Evolutionary conservation across 306 rosid species (phyloP).

Genomic region (Rosa rugosa): DNA sequence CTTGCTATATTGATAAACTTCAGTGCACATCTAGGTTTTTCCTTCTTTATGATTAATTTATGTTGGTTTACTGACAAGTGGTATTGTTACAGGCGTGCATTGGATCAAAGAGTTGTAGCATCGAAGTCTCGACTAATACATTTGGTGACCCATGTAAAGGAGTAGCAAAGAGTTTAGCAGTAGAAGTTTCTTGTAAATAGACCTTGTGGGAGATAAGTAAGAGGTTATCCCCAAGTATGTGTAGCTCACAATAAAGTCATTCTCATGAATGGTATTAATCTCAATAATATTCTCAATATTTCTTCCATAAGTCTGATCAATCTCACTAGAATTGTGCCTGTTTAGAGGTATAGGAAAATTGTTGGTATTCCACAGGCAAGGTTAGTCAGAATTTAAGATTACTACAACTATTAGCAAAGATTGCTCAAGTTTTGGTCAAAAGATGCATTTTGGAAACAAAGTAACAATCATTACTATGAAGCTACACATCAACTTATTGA

Average conservation of each 20-base stretch:
- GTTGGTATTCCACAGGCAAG: background rate
- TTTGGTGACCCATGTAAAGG: slow-evolving; percentile 81
- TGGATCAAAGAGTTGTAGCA: slow-evolving; percentile 73
- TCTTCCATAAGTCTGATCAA: background rate
- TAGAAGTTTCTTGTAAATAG: slow-evolving; percentile 76
- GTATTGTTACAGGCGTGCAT: slow-evolving; percentile 63
- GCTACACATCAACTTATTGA: background rate
- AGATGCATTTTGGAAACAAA: background rate
- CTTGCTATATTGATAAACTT: slow-evolving; percentile 10
- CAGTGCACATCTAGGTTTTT: background rate
- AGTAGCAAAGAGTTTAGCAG: slow-evolving; percentile 75
- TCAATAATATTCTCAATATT: background rate
- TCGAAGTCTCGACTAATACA: slow-evolving; percentile 49
- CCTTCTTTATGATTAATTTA: background rate
- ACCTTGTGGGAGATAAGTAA: background rate
- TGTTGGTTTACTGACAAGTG: slow-evolving; percentile 20
- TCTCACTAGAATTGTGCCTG: background rate
- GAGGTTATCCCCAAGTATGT: background rate
- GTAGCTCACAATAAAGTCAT: slow-evolving; percentile 2
- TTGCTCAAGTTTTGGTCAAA: background rate
- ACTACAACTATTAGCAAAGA: background rate
- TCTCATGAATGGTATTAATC: background rate
- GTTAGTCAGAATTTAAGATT: background rate
- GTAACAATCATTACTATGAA: background rate
- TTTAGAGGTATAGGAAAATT: background rate